These are phyloP conservation scores for Pyrenula aspistea DNA, from an alignment of 495 filamentous ascomycete genomes.

Conservation along the genomic window DNA sequence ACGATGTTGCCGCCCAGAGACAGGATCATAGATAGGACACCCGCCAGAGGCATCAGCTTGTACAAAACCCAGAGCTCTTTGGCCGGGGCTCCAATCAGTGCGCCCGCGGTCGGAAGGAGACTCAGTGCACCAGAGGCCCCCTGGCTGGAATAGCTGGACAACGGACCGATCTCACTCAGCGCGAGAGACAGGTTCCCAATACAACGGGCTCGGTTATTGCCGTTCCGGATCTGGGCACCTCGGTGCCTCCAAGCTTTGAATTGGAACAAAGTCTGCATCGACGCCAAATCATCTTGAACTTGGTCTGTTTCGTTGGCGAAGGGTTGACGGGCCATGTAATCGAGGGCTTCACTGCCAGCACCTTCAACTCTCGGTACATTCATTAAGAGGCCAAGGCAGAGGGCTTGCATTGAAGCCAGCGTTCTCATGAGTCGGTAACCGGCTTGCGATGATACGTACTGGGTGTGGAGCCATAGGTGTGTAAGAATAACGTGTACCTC, in stretches of 20 bases:
- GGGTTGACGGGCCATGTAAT: background rate
- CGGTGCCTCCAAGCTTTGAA: background rate
- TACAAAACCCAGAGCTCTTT: conserved; percentile 11
- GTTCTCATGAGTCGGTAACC: background rate
- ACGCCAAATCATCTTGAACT: background rate
- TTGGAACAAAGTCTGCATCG: background rate
- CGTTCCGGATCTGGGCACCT: background rate
- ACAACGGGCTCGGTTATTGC: conserved; percentile 1
- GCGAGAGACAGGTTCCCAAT: conserved; percentile 6
- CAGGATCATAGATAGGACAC: conserved; percentile 7
- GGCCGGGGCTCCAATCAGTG: conserved; percentile 10
- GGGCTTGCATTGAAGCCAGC: background rate
- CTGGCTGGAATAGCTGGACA: conserved; percentile 1
- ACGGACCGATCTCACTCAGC: conserved; percentile 2
- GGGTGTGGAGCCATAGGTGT: background rate
- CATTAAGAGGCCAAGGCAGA: background rate
- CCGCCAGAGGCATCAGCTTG: conserved; percentile 11
- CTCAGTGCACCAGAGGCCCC: conserved; percentile 7
- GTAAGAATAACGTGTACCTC: background rate
- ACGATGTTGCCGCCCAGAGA: conserved; percentile 9
- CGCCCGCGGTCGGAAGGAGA: conserved; percentile 11
- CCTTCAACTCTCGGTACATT: background rate
- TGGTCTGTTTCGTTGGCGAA: background rate
- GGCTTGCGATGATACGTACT: background rate
- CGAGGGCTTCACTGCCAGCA: background rate